Evolutionary conservation across 2,329 filamentous ascomycete species (phyloP).

Genomic region (Colletotrichum sp.): DNA sequence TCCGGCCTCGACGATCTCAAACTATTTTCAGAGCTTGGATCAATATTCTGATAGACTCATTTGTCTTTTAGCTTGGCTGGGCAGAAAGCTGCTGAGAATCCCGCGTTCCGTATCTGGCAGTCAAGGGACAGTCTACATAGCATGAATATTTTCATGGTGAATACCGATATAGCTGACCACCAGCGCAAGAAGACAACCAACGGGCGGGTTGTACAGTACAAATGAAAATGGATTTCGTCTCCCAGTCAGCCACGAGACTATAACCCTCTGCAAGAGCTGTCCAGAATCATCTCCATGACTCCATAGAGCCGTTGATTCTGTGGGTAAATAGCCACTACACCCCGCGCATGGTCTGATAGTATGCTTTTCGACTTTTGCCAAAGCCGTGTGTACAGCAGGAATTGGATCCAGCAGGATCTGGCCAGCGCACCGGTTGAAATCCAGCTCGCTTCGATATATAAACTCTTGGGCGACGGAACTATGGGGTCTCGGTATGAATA

Average conservation of each 20-base stretch:
- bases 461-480: neutral
- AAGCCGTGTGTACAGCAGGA: neutral
- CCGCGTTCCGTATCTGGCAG: neutral
- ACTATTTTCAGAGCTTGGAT: neutral
- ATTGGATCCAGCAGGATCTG: neutral
- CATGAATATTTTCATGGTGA: neutral
- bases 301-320: neutral
- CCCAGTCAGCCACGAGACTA: neutral
- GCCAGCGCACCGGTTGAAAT: neutral
- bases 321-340: rapidly evolving
- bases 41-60: neutral
- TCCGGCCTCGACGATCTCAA: neutral
- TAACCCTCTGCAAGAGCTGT: neutral
- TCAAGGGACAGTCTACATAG: neutral
- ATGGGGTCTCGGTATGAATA: neutral
- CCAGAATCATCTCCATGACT: neutral
- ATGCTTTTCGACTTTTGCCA: rapidly evolving
- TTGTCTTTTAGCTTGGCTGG: no score
- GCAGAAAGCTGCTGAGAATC: neutral
- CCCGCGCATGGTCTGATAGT: rapidly evolving
- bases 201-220: neutral
- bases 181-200: rapidly evolving
- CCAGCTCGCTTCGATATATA: rapidly evolving
- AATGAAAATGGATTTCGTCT: neutral
- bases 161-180: neutral